phyloP scores from a whole-genome alignment of 2,329 filamentous ascomycete genomes.

The Aspergillus pseudonomiae region DNA sequence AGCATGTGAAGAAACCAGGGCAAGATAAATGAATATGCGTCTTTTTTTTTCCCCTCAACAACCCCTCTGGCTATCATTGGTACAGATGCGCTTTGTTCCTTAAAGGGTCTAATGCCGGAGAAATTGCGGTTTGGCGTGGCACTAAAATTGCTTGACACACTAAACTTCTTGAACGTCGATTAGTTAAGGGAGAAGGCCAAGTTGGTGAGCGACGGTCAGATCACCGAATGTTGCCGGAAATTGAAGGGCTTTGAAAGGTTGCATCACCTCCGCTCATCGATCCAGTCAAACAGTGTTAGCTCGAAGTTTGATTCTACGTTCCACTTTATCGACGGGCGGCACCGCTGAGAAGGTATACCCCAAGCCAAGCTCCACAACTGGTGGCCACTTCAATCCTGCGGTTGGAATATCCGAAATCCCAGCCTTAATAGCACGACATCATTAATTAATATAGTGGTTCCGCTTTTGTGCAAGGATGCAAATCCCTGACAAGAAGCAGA shows the following conservation, averaged over 20 bases:
- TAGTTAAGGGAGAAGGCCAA: not conserved
- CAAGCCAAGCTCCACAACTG: not conserved
- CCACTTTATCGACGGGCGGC: not conserved
- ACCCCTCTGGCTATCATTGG: not conserved
- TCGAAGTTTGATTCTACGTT: not conserved
- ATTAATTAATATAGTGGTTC: not conserved
- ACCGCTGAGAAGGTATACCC: not conserved
- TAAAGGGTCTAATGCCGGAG: conserved; percentile 7
- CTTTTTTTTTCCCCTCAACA: not conserved
- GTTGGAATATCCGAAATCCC: not conserved
- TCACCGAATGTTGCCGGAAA: conserved; percentile 7
- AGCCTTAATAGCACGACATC: not conserved
- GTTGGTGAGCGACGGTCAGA: not conserved
- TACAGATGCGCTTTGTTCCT: conserved; percentile 4
- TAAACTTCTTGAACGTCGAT: conserved; percentile 3
- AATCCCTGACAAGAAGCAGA: not conserved
- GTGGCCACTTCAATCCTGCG: not conserved
- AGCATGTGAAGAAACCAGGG: conserved; percentile 13
- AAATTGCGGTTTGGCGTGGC: not conserved
- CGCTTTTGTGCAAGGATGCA: not conserved
- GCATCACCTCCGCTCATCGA: conserved; percentile 3
- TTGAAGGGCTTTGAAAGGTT: conserved; percentile 2
- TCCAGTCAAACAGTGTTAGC: not conserved
- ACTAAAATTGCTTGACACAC: conserved; percentile 13
- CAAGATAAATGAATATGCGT: conserved; percentile 10